Percentiles rank a stretch among this genome's conserved stretches.
Evolutionary conservation across 1,284 basidiomycete species (phyloP).

Genomic region (Puccinia horiana): DNA sequence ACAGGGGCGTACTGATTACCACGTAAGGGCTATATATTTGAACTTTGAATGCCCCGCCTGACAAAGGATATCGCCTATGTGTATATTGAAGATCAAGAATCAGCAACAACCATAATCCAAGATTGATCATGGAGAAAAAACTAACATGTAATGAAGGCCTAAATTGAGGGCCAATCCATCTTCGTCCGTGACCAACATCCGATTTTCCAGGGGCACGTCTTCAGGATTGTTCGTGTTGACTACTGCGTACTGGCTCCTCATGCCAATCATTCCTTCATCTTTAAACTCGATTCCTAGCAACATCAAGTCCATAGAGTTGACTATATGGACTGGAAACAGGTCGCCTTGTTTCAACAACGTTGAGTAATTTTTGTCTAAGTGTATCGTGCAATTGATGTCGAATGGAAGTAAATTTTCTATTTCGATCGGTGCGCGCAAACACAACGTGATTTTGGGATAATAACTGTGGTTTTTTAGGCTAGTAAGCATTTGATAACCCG

Average conservation of each 20-base stretch:
- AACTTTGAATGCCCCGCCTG: constrained; percentile 96
- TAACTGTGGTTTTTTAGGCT: constrained; percentile 21
- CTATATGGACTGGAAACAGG: constrained; percentile 93
- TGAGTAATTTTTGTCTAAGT: constrained; percentile 60
- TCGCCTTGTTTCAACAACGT: constrained; percentile 93
- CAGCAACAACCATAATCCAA: constrained; percentile 62
- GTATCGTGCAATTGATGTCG: constrained; percentile 68
- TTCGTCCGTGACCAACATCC: constrained; percentile 36
- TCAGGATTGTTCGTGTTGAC: constrained; percentile 49
- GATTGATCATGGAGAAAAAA: background rate
- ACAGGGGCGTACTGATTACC: constrained; percentile 65
- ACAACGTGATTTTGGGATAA: constrained; percentile 47
- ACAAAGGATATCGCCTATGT: constrained; percentile 69
- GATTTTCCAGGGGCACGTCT: constrained; percentile 49
- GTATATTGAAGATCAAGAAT: background rate
- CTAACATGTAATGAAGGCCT: constrained; percentile 41
- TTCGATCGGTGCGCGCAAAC: constrained; percentile 62
- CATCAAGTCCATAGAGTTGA: constrained; percentile 88
- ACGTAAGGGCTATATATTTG: constrained; percentile 94
- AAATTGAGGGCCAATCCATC: constrained; percentile 42
- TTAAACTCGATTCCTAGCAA: constrained; percentile 88
- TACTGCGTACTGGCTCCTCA: constrained; percentile 46
- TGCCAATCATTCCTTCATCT: constrained; percentile 76
- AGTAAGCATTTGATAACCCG: background rate
- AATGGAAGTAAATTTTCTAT: constrained; percentile 95